These are phyloP conservation scores for Cetradonia linearis DNA, from an alignment of 495 filamentous ascomycete genomes.

Conservation along the genomic window DNA sequence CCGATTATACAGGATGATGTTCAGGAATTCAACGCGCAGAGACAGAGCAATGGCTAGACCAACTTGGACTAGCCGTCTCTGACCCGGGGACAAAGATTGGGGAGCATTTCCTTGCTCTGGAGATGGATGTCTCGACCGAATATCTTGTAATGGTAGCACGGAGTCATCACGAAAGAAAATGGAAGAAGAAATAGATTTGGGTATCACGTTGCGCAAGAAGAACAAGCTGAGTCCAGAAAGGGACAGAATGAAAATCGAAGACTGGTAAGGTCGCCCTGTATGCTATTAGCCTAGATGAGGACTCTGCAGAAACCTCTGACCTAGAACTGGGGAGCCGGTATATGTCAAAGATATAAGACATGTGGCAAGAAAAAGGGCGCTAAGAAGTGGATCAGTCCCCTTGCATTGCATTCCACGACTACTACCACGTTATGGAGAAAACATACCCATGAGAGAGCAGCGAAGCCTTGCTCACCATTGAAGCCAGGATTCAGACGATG, in stretches of 20 bases:
- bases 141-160: conserved; percentile 4
- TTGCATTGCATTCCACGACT: not conserved
- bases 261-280: conserved; percentile 36
- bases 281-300: conserved; percentile 6
- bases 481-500: not conserved
- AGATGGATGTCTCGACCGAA: not conserved
- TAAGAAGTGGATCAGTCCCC: conserved; percentile 9
- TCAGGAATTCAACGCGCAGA: conserved; percentile 34
- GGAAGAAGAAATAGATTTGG: not conserved
- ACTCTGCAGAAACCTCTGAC: not conserved
- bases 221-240: conserved; percentile 31
- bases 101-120: not conserved
- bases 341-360: conserved; percentile 14
- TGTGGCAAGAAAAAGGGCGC: conserved; percentile 11
- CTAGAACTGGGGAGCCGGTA: conserved; percentile 15
- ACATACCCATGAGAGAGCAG: conserved; percentile 18
- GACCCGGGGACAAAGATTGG: not conserved
- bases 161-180: not conserved
- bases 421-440: not conserved
- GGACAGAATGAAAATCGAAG: conserved; percentile 32
- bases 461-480: conserved; percentile 18
- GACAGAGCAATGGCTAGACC: conserved; percentile 26
- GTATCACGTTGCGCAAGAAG: conserved; percentile 18
- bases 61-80: conserved; percentile 7
- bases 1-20: conserved; percentile 29